These are phyloP conservation scores for Torrubiella hemipterigena DNA, from an alignment of 2,329 filamentous ascomycete genomes.

Conservation along the genomic window DNA sequence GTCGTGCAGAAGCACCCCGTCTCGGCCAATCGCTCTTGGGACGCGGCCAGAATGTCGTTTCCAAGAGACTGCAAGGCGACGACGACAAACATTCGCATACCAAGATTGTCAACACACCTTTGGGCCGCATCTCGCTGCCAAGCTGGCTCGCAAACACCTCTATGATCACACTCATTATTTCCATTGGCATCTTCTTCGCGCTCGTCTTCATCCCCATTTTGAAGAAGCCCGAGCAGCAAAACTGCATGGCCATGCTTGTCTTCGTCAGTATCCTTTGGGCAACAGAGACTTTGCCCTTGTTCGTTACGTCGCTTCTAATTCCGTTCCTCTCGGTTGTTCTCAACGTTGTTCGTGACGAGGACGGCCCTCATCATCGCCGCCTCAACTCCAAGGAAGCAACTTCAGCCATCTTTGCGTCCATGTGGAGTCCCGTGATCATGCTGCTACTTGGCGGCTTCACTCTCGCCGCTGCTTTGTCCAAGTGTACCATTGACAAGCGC, in stretches of 20 bases:
- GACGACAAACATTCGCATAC: conserved; percentile 49
- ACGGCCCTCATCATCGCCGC: conserved; percentile 47
- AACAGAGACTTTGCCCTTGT: conserved; percentile 92
- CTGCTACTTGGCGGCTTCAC: conserved; percentile 91
- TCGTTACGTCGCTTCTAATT: conserved; percentile 88
- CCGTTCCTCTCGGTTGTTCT: conserved; percentile 87
- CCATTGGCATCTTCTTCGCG: conserved; percentile 60
- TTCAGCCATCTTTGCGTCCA: conserved; percentile 76
- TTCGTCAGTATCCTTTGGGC: conserved; percentile 95
- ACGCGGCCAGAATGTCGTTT: conserved; percentile 53
- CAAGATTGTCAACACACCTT: conserved; percentile 65
- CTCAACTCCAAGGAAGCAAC: conserved; percentile 74
- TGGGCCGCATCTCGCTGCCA: conserved; percentile 66
- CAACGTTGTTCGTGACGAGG: conserved; percentile 69
- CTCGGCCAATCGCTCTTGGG: conserved; percentile 78
- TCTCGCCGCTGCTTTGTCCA: conserved; percentile 85
- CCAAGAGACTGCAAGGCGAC: conserved; percentile 73
- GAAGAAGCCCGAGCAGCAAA: conserved; percentile 81
- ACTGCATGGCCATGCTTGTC: conserved; percentile 84
- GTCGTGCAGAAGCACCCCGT: conserved; percentile 87
- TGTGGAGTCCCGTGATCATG: conserved; percentile 99
- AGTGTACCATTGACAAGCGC: conserved; percentile 95
- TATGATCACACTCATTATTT: conserved; percentile 62
- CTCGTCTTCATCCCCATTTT: conserved; percentile 72
- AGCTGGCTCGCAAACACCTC: conserved; percentile 74